Percentiles rank a stretch among this genome's conserved stretches.
Conservation (phyloP, 129 eudicot genomes). For the sunflower (Helianthus annuus) region DNA sequence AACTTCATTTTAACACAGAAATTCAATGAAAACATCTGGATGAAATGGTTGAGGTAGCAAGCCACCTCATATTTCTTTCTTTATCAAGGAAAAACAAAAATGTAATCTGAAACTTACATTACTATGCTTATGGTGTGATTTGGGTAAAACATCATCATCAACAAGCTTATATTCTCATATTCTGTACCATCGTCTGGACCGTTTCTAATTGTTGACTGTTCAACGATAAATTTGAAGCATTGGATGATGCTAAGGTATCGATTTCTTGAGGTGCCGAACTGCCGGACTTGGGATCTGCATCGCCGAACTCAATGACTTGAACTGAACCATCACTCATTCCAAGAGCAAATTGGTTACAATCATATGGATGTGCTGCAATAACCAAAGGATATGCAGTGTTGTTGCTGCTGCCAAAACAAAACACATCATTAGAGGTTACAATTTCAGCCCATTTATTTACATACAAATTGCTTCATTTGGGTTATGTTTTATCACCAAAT, state of each 20-base stretch:
- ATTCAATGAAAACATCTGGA: neutral
- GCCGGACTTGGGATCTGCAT: conserved; percentile 77
- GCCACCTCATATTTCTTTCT: conserved; percentile 17
- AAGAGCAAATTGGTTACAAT: conserved; percentile 73
- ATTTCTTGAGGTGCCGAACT: conserved; percentile 51
- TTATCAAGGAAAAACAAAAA: conserved; percentile 24
- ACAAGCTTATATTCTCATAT: neutral
- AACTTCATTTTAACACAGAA: no score
- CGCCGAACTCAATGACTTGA: conserved; percentile 71
- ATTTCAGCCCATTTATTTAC: neutral
- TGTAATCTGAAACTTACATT: conserved; percentile 28
- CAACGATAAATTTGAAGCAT: conserved; percentile 37
- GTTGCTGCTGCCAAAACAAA: conserved; percentile 45
- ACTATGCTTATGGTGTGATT: conserved; percentile 17
- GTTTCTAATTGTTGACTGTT: no score
- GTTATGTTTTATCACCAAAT: neutral
- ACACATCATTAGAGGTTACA: neutral
- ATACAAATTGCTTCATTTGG: neutral
- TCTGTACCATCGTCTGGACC: conserved; percentile 14
- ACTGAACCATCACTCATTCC: conserved; percentile 86
- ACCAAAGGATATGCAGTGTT: conserved; percentile 60
- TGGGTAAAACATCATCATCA: conserved; percentile 1
- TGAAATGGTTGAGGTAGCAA: conserved; percentile 18
- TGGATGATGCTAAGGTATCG: conserved; percentile 39
- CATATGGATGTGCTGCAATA: conserved; percentile 75